Percentiles rank a stretch among this genome's conserved stretches.
Evolutionary conservation across 805 yeast genomes (phyloP).

Genomic region (Ogataea methylovora): DNA sequence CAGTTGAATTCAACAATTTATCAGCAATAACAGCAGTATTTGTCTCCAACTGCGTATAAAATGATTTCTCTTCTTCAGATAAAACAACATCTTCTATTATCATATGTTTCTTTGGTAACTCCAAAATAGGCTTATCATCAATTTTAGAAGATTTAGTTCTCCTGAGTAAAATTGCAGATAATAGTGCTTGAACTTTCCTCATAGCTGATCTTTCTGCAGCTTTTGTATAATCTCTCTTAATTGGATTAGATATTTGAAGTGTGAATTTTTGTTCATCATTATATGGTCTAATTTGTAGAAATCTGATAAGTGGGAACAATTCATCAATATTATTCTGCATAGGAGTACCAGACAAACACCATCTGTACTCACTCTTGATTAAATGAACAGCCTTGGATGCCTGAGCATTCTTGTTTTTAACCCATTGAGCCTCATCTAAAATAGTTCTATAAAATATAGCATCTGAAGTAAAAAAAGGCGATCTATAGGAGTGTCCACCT

Average conservation of each 20-base stretch:
- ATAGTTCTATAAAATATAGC: slow-evolving; percentile 45
- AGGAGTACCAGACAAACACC: slow-evolving; percentile 55
- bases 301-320: slow-evolving; percentile 42
- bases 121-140: slow-evolving; percentile 72
- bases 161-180: slow-evolving; percentile 68
- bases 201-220: slow-evolving; percentile 29
- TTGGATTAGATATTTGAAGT: slow-evolving; percentile 47
- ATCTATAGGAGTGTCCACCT: slow-evolving; percentile 37
- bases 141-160: slow-evolving; percentile 65
- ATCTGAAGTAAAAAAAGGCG: slow-evolving; percentile 55
- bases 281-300: slow-evolving; percentile 57
- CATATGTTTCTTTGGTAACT: slow-evolving; percentile 58
- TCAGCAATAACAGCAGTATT: slow-evolving; percentile 46
- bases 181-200: slow-evolving; percentile 55
- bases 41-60: slow-evolving; percentile 51
- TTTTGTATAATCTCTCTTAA: slow-evolving; percentile 28
- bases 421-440: slow-evolving; percentile 50
- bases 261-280: slow-evolving; percentile 48
- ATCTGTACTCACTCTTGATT: slow-evolving; percentile 30
- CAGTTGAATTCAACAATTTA: slow-evolving; percentile 27
- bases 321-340: slow-evolving; percentile 52
- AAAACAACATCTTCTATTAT: slow-evolving; percentile 40
- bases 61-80: slow-evolving; percentile 45
- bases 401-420: slow-evolving; percentile 42
- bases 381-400: slow-evolving; percentile 39